A percentile compares a stretch with the other conserved stretches of the same genome.
Evolutionary conservation across 108 stramenopile genomes (phyloP).

Genomic region (Stephanodiscus triporus): DNA sequence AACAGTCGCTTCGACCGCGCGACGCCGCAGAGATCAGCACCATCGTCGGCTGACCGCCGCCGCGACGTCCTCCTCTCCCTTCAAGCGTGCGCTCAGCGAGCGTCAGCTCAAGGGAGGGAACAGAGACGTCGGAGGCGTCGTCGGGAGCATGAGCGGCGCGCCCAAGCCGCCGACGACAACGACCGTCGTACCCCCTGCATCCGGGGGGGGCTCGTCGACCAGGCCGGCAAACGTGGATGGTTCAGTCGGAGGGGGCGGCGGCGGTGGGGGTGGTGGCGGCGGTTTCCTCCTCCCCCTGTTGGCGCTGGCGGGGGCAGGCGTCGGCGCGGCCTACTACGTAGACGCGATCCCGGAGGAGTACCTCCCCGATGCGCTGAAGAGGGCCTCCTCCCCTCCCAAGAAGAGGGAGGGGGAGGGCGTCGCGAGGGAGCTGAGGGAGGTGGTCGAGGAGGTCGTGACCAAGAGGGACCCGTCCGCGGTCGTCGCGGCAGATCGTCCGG

Average conservation of each 20-base stretch:
- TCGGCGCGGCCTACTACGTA: constrained; percentile 46
- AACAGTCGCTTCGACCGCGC: neutral
- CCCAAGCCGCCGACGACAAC: too few relatives aligned
- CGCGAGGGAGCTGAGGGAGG: constrained; percentile 5
- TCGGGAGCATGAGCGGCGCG: neutral
- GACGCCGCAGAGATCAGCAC: neutral
- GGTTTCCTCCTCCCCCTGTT: constrained; percentile 14
- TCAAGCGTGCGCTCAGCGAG: constrained; percentile 56
- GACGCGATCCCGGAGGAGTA: constrained; percentile 45
- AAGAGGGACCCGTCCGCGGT: neutral
- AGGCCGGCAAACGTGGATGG: constrained; percentile 15
- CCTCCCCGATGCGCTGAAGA: constrained; percentile 9
- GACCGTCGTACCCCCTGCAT: neutral
- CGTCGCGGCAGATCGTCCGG: neutral
- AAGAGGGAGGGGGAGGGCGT: constrained; percentile 7
- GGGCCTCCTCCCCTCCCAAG: neutral
- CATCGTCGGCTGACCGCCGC: constrained; percentile 18
- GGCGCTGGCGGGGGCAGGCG: constrained; percentile 36
- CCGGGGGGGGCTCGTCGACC: constrained; percentile 30
- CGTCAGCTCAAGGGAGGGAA: constrained; percentile 57
- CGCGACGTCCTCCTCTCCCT: neutral
- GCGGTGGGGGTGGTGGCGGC: constrained; percentile 15
- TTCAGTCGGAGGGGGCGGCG: constrained; percentile 5
- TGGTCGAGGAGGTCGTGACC: constrained; percentile 29
- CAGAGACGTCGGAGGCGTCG: too few relatives aligned